Evolutionary conservation across 1,284 basidiomycete genomes (phyloP), one percentile per base, ranked within the genome.

Genomic region (Cryptococcus sp.): DNA sequence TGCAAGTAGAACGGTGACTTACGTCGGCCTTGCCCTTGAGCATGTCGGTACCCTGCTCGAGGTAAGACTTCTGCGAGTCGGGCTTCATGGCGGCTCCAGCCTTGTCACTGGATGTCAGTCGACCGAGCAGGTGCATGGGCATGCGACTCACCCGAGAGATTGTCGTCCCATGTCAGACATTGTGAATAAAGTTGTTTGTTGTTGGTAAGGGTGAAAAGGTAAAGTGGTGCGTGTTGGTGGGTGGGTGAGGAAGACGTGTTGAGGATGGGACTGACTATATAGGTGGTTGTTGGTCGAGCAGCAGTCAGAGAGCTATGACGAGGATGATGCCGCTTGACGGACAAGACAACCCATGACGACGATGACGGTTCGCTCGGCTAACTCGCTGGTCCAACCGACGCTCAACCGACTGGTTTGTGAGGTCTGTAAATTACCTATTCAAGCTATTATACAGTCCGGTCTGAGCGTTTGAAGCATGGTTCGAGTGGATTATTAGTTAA

Each of bases 81-180:
- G 66, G 66, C 58, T 69, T 67, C 35, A 66, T 26, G 51, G 65
- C 62, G 48, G 65, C 58, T 23, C 51, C 59, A 41, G 65, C 65
- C 65, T 69, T 60, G 62, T 63, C 62, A 45, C 59, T 23, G 38
- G 22, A 39, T 39, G 38, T 23, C n/a, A 39, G 38, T 39, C 23
- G 18, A 14, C 28, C 14, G 25, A 41, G 18, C 12, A 41, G 22
- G n/a, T 31, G 28, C 14, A 31, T 31, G 28, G 14, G 9, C 28
- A 16, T 4, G 38, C 23, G 31, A 46, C 43, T 19, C 22, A 46
- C 44, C 44, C 44, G 23, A 46, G 24, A 28, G 44, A 46, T 46
- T 46, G 44, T 26, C 44, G 12, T 23, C 45, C 45, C 7, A 41
- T n/a, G 40, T 43, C 47, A 22, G 47, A 48, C 47, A 48, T 48